Conservation (phyloP, 208 protist species). For the Leishmania gerbilli region DNA sequence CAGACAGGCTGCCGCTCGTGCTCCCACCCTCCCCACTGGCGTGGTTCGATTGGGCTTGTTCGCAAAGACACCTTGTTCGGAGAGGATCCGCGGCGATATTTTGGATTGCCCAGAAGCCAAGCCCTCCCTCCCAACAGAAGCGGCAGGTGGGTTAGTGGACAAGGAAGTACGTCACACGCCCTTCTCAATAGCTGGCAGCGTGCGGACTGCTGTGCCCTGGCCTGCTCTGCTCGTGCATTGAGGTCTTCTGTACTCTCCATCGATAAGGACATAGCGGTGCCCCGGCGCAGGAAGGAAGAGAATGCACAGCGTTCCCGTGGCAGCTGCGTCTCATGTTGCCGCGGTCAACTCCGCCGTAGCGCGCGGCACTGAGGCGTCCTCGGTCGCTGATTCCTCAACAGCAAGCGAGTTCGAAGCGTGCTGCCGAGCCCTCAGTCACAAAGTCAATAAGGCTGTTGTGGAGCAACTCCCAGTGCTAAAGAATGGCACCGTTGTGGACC, state of each 20-base stretch:
- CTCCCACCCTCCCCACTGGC: neutral
- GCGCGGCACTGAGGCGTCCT: neutral
- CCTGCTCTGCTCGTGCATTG: neutral
- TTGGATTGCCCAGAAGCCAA: neutral
- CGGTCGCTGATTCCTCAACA: neutral
- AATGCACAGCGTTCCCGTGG: neutral
- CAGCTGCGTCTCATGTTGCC: neutral
- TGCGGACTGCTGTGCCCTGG: neutral
- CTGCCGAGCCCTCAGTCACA: conserved; percentile 66
- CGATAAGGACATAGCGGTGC: neutral
- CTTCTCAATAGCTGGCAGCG: neutral
- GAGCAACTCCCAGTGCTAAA: conserved; percentile 41
- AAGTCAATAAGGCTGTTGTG: conserved; percentile 59
- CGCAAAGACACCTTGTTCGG: neutral
- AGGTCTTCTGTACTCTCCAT: neutral
- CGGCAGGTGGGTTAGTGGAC: neutral
- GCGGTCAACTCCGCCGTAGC: neutral
- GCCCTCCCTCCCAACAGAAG: too few relatives aligned
- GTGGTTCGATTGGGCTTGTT: neutral
- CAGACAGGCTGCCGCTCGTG: neutral
- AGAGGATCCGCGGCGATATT: neutral
- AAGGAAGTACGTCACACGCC: neutral
- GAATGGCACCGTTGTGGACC: conserved; percentile 48
- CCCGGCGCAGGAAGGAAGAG: neutral
- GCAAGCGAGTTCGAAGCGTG: conserved; percentile 47